Evolutionary conservation across 768 basidiomycete genomes (phyloP), one percentile per base, ranked within the genome.

Genomic region (Leccinum longicurvipes): DNA sequence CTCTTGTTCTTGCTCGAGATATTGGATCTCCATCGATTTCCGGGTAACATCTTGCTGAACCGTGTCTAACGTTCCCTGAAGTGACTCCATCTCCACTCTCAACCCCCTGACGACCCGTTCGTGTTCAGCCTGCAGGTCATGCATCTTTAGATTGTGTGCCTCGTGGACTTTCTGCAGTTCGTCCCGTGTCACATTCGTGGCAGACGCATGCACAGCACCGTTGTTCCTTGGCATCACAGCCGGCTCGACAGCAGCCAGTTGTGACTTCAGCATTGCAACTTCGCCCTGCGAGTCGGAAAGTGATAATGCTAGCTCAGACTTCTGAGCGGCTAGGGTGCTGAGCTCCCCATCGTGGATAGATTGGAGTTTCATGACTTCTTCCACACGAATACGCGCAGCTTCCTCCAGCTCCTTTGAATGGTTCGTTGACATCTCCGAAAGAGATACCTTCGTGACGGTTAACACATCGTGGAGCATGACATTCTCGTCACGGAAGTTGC

Each of bases 231-330:
- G 79, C 3, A 80, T 67, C 27, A 74, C 68, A n/a, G 72, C 60
- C 2, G 74, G 64, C 48, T 81, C 81, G 9, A 79, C 75, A 19
- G 76, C 77, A 34, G 75, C 67, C 11, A 83, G 59, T 6, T 80
- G 71, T 10, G 88, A 87, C 66, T 74, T 85, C 36, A 79, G 67
- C 32, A 83, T 89, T 17, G 83, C 79, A 44, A 91, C 69, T 66
- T 93, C 91, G 36, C 89, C 88, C 70, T 92, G 86, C 58, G 91
- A 67, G 67, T 92, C 90, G 19, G 87, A 86, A 34, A 91, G 75
- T 59, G 73, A 80, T 36, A 82, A 72, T 32, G 82, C 67, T 24
- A 91, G 74, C 62, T 83, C 83, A 7, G 81, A 76, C 65, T 88
- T 90, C 69, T 88, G 81, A 25, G 74, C 74, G 19, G 75, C 79